Percentiles rank a stretch among this genome's conserved stretches.
These are phyloP conservation scores for Nitzschia putrida DNA, from an alignment of 108 stramenopile species.

Conservation along the genomic window DNA sequence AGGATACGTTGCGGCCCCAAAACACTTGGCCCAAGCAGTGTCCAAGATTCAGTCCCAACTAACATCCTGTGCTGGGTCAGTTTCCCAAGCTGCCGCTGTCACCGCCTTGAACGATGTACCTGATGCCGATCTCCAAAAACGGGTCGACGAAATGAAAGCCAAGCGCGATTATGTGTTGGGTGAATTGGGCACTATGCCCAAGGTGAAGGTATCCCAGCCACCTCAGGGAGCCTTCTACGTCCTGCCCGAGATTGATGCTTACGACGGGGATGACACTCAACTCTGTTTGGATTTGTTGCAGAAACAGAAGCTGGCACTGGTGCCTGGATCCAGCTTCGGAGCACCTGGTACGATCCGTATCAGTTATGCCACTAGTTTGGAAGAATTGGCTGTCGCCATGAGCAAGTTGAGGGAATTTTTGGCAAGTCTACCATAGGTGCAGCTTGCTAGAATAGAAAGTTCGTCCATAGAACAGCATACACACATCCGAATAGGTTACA, in stretches of 20 bases:
- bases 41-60: slow-evolving; percentile 89
- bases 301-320: slow-evolving; percentile 85
- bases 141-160: slow-evolving; percentile 69
- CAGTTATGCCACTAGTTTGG: slow-evolving; percentile 94
- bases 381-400: slow-evolving; percentile 85
- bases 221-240: slow-evolving; percentile 95
- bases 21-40: slow-evolving; percentile 66
- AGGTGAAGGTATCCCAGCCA: slow-evolving; percentile 63
- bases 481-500: no score
- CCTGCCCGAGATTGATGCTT: slow-evolving; percentile 86
- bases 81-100: slow-evolving; percentile 92
- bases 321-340: slow-evolving; percentile 94
- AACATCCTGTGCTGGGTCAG: slow-evolving; percentile 91
- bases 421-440: not conserved
- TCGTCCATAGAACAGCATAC: no score
- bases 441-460: no score
- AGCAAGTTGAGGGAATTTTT: slow-evolving; percentile 67
- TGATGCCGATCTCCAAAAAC: slow-evolving; percentile 69
- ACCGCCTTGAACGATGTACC: slow-evolving; percentile 78
- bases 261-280: slow-evolving; percentile 74
- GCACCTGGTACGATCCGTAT: slow-evolving; percentile 89
- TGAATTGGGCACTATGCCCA: slow-evolving; percentile 65
- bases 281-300: slow-evolving; percentile 90
- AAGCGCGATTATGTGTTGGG: slow-evolving; percentile 89
- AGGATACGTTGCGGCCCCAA: slow-evolving; percentile 88